Evolutionary conservation across 441 rosid species (phyloP).

Genomic region (Macaranga tanarius): DNA sequence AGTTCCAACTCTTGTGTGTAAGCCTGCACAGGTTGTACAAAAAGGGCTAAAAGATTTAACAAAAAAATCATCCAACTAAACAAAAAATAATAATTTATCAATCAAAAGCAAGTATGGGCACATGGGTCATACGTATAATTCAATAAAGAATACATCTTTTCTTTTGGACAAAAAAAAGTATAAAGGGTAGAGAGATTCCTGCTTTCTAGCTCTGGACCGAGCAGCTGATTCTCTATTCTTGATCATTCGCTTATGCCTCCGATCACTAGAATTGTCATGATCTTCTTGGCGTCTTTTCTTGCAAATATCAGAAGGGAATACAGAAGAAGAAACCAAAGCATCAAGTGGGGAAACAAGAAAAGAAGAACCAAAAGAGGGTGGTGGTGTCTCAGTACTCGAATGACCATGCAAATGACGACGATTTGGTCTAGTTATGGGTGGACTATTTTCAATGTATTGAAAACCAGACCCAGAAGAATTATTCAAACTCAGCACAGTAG

Average conservation of each 20-base stretch:
- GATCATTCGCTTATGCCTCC: conserved; percentile 58
- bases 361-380: conserved; percentile 16
- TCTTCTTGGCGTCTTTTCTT: conserved; percentile 45
- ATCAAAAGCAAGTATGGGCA: background rate
- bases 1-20: conserved; percentile 65
- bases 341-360: conserved; percentile 37
- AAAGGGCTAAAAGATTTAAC: background rate
- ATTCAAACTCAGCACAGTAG: conserved; percentile 52
- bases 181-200: conserved; percentile 37
- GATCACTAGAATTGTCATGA: conserved; percentile 33
- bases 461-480: conserved; percentile 37
- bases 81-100: background rate
- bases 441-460: conserved; percentile 35
- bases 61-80: background rate
- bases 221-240: conserved; percentile 88
- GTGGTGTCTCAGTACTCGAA: background rate
- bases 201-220: conserved; percentile 74
- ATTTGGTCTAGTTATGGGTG: conserved; percentile 16
- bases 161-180: background rate
- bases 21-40: conserved; percentile 42
- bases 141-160: background rate
- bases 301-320: conserved; percentile 26
- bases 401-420: conserved; percentile 30
- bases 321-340: conserved; percentile 30
- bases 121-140: background rate